Evolutionary conservation across 352 stramenopile genomes (phyloP), one percentile per base, ranked within the genome.

Genomic region (Chrysophaeum taylorii): DNA sequence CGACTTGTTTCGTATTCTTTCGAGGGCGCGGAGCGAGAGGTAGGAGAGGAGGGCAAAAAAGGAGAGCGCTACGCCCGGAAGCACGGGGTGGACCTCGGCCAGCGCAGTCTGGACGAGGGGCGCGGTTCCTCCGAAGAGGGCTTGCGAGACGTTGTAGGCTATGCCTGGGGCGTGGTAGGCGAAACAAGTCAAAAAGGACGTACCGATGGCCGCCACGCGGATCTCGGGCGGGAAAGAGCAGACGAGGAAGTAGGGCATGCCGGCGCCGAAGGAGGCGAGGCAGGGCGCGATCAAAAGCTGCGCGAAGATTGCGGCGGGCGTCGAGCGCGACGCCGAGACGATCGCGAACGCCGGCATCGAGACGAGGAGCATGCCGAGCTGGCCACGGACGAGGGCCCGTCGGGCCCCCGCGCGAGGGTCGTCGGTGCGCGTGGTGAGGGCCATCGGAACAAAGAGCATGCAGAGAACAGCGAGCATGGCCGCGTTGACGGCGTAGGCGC

Each of bases 81-180:
- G n/a, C n/a, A n/a, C n/a, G n/a, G n/a, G n/a, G n/a, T n/a, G n/a
- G 31, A 37, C 42, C 25, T 52, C 7, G 18, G 64, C 18, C 2
- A 71, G 48, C 29, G 21, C 4, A 7, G 39, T 64, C 37, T 27
- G 18, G 35, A 66, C 7, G 16, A 43, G 14, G 29, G 67, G 29
- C 12, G 25, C 23, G 18, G 67, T 66, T n/a, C 67, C 45, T 18
- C 52, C 31, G 12, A 71, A 35, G 18, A 64, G 9, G 31, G 67
- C 67, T 21, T 42, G 23, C 12, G 67, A 21, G 31, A 64, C 67
- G 42, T 71, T 71, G 27, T 50, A 71, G 31, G 15, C 42, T 42
- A 64, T 2, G 64, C n/a, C n/a, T n/a, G n/a, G n/a, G n/a, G n/a
- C n/a, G n/a, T n/a, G n/a, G n/a, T n/a, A n/a, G n/a, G n/a, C n/a